These are phyloP conservation scores for Russula emetica DNA, from an alignment of 768 basidiomycete genomes.

Conservation along the genomic window DNA sequence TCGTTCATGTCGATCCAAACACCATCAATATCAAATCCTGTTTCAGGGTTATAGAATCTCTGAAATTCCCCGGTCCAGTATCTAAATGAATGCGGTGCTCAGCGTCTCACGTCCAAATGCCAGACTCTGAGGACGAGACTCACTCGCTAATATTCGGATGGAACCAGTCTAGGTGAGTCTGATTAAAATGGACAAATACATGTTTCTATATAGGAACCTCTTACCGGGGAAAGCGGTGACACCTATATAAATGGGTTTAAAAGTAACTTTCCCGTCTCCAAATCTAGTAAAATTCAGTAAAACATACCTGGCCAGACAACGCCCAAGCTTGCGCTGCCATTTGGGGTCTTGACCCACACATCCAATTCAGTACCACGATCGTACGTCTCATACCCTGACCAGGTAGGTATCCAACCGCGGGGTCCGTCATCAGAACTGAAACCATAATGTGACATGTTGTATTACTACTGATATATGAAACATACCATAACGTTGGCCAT, in stretches of 20 bases:
- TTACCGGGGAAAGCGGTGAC: conserved; percentile 56
- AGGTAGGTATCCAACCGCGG: conserved; percentile 55
- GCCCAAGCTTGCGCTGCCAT: conserved; percentile 54
- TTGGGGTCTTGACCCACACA: conserved; percentile 58
- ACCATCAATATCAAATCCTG: conserved; percentile 62
- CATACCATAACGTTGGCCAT: conserved; percentile 57
- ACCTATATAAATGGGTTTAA: conserved; percentile 33
- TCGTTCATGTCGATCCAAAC: conserved; percentile 79
- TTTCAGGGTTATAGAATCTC: conserved; percentile 49
- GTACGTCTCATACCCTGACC: conserved; percentile 49
- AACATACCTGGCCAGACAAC: conserved; percentile 60
- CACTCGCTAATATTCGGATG: conserved; percentile 48
- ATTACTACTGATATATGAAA: neutral
- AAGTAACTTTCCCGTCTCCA: neutral
- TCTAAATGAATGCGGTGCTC: conserved; percentile 32
- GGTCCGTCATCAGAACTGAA: conserved; percentile 69
- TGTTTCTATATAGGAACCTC: conserved; percentile 3
- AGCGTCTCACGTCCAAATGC: neutral
- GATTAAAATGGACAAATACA: neutral
- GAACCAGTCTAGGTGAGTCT: conserved; percentile 51
- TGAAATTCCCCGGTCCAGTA: conserved; percentile 63
- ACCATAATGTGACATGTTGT: neutral
- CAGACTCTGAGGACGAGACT: conserved; percentile 25
- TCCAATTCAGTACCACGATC: conserved; percentile 50
- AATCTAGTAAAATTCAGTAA: neutral